Evolutionary conservation across 805 yeast genomes (phyloP), one percentile per base, ranked within the genome.

Genomic region (Sungouiella thailandica): DNA sequence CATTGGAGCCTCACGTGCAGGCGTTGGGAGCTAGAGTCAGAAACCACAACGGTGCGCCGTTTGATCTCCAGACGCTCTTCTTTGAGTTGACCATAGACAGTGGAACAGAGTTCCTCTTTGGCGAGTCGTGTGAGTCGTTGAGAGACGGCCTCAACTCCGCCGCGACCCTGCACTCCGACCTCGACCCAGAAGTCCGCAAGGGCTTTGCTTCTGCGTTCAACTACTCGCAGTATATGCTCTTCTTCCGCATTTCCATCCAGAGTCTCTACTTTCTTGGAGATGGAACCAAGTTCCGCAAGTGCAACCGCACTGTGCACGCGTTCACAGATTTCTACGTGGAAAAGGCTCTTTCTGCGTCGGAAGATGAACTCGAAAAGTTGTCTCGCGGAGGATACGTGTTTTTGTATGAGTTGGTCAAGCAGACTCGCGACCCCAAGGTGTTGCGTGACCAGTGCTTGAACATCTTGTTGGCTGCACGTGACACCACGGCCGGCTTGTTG

Each of bases 391-490:
- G 68, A 15, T 72, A 68, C 41, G 62, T 69, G 9, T 72, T 73
- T 50, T 61, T 74, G 36, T 58, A 62, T 31, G 77, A 71, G 45
- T 60, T 73, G 39, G 70, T 60, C 31, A 65, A 66, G 50, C 69
- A 70, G 49, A 70, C 76, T 11, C 59, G 66, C 36, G 68, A 74
- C 44, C 71, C 73, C 14, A 52, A 40, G 33, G 60, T 62, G 12
- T 65, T 73, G 38, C 59, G 77, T 32, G 75, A 70, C 48, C 78
- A 74, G 52, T 58, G 70, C 25, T 57, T 73, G 50, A 72, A 70
- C 46, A 65, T 74, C 36, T 58, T 73, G 36, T 50, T 72, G 15
- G 79, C 79, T 12, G 78, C 77, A 19, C 61, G 79, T 46, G 78
- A 74, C 45, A 73, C 78, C 28, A 73, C 79, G 10, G 78, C 78